Evolutionary conservation across 164 flowering plant genomes (phyloP).

Genomic region (Dillenia turbinata): DNA sequence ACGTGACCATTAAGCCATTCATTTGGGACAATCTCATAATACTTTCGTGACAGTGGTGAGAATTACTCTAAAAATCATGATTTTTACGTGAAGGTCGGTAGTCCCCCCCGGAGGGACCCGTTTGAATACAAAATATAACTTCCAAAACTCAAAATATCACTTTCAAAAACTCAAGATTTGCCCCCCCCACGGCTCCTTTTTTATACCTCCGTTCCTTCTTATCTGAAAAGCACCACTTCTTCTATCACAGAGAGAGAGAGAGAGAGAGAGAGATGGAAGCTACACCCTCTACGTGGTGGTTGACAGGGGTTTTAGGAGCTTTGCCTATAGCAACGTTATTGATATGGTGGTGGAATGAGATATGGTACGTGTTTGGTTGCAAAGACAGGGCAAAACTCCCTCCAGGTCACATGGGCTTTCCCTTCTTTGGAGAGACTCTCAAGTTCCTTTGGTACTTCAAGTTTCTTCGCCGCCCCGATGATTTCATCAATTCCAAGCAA

Average conservation of each 20-base stretch:
- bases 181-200: no score
- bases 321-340: conserved; percentile 11
- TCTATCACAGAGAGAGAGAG: no score
- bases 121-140: no score
- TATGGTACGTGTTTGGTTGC: conserved; percentile 10
- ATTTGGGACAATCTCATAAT: no score
- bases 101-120: no score
- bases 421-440: conserved; percentile 43
- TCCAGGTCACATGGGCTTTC: conserved; percentile 48
- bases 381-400: conserved; percentile 23
- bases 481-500: conserved; percentile 36
- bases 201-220: no score
- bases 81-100: no score
- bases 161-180: no score
- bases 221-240: background rate
- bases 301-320: conserved; percentile 5
- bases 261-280: conserved; percentile 5
- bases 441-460: conserved; percentile 56
- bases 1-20: no score
- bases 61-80: no score
- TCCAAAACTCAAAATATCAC: no score
- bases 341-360: conserved; percentile 22
- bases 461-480: conserved; percentile 39
- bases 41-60: no score
- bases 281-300: conserved; percentile 1